Percentiles rank a stretch among this genome's conserved stretches.
phyloP scores from a whole-genome alignment of 345 rosid genomes.

The Acer negundo region DNA sequence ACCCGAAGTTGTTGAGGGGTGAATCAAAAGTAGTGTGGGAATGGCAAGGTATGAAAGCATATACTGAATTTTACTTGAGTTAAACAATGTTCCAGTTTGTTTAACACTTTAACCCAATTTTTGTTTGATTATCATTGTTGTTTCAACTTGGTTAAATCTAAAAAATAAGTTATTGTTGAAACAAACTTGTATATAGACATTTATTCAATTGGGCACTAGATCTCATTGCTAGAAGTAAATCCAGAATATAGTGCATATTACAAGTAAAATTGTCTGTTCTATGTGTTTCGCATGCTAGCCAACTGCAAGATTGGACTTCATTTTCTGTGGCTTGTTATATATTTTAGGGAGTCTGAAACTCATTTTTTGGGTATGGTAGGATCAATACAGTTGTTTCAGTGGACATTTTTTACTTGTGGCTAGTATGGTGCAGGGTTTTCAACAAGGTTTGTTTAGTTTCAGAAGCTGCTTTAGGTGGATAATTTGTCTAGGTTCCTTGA shows the following conservation, averaged over 20 bases:
- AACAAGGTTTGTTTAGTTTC: background rate
- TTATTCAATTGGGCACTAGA: background rate
- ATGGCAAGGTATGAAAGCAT: constrained; percentile 76
- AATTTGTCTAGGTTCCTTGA: constrained; percentile 2
- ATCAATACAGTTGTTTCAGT: background rate
- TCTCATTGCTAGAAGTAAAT: background rate
- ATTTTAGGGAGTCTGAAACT: background rate
- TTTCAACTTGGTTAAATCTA: background rate
- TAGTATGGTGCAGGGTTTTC: background rate
- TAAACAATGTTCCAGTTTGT: background rate
- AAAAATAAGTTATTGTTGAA: background rate
- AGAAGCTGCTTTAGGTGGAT: background rate
- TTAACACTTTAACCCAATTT: background rate
- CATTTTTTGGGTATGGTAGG: background rate
- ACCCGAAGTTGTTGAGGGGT: constrained; percentile 80
- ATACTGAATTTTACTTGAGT: background rate
- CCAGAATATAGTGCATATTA: background rate
- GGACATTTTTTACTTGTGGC: background rate
- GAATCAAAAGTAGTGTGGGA: constrained; percentile 96
- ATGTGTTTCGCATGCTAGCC: background rate
- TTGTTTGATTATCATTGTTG: background rate
- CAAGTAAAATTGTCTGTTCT: background rate
- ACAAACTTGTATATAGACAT: background rate
- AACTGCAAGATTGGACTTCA: background rate
- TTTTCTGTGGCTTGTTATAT: background rate